Percentiles rank a stretch among this genome's conserved stretches.
Conservation (phyloP, 169 alveolate species). For the Cryptosporidium muris region DNA sequence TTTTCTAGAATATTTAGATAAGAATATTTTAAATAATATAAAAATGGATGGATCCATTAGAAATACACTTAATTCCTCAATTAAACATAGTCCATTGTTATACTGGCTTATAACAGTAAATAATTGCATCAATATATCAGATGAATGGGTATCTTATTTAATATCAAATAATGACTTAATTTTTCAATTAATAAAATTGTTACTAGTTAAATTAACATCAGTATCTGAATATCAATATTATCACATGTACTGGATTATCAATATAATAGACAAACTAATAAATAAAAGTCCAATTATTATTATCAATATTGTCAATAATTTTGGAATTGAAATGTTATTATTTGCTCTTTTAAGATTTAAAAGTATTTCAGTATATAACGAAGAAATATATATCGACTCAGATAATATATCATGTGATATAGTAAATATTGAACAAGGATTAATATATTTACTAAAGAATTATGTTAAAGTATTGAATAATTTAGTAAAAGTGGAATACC, state of each 20-base stretch:
- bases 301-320: slow-evolving; percentile 10
- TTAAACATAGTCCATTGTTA: slow-evolving; percentile 27
- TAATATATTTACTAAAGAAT: slow-evolving; percentile 7
- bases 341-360: slow-evolving; percentile 18
- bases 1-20: background rate
- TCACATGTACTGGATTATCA: slow-evolving; percentile 44
- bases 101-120: slow-evolving; percentile 37
- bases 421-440: background rate
- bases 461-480: slow-evolving; percentile 7
- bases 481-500: background rate
- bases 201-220: slow-evolving; percentile 8
- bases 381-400: too few relatives aligned
- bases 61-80: slow-evolving; percentile 2
- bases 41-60: background rate
- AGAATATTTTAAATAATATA: background rate
- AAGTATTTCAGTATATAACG: background rate
- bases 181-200: background rate
- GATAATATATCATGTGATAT: too few relatives aligned
- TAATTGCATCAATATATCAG: slow-evolving; percentile 47
- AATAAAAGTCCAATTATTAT: background rate
- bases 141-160: slow-evolving; percentile 27
- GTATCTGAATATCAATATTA: background rate
- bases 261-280: slow-evolving; percentile 14
- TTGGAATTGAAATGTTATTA: slow-evolving; percentile 25
- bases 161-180: slow-evolving; percentile 8